A percentile compares a stretch with the other conserved stretches of the same genome.
These are phyloP conservation scores for Acanthamoeba sp. DNA, from an alignment of 208 protist species.

Conservation along the genomic window DNA sequence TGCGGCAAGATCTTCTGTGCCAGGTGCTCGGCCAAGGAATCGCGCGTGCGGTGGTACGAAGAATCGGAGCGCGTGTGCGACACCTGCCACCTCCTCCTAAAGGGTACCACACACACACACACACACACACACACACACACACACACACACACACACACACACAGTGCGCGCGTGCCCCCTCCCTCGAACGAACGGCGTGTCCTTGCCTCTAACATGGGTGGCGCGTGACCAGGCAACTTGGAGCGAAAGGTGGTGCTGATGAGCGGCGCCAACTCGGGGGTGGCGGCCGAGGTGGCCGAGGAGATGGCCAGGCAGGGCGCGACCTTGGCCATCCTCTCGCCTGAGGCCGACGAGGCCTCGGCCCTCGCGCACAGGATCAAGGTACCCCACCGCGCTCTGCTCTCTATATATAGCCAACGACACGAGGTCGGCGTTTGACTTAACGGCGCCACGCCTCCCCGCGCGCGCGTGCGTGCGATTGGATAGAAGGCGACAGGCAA, in stretches of 20 bases:
- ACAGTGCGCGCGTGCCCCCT: no score
- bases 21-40: background rate
- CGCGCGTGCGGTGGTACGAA: background rate
- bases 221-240: no score
- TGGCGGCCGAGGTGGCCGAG: background rate
- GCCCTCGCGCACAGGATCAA: background rate
- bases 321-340: background rate
- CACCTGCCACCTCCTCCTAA: background rate
- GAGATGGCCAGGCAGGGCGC: slow-evolving; percentile 14
- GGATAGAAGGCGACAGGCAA: background rate
- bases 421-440: no score
- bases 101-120: no score
- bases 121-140: no score
- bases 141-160: no score
- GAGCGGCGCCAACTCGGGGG: slow-evolving; percentile 12
- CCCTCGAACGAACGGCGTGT: no score
- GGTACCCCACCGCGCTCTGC: background rate
- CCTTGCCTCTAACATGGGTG: no score
- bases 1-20: slow-evolving; percentile 53
- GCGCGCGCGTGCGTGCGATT: no score
- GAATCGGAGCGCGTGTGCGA: background rate
- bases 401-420: background rate
- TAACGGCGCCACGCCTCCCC: no score
- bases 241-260: background rate
- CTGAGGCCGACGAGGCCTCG: background rate